These are phyloP conservation scores for Pleodorina starrii DNA, from an alignment of 139 green algal genomes.

Conservation along the genomic window DNA sequence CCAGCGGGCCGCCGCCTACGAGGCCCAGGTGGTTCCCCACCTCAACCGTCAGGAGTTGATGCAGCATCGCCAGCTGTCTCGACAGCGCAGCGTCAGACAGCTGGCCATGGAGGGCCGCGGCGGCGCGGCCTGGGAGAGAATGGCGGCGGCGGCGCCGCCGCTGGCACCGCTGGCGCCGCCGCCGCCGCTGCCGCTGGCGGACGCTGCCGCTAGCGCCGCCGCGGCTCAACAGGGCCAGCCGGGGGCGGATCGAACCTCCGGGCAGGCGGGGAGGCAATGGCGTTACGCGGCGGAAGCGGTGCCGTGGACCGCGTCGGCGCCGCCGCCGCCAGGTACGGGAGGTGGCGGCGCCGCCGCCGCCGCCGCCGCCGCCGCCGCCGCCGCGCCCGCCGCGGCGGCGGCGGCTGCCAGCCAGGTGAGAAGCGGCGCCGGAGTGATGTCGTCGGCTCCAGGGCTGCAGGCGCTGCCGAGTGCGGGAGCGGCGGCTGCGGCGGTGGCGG, in stretches of 20 bases:
- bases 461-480: too few species aligned
- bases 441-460: background rate
- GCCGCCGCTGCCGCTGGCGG: background rate
- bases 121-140: background rate
- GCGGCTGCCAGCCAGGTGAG: too few species aligned
- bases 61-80: constrained; percentile 4
- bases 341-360: background rate
- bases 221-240: background rate
- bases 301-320: background rate
- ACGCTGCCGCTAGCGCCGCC: background rate
- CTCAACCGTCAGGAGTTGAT: background rate
- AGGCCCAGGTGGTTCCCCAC: background rate
- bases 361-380: background rate
- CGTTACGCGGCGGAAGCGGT: background rate
- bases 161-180: background rate
- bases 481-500: too few species aligned
- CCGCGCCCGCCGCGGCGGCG: background rate
- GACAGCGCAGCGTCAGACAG: background rate
- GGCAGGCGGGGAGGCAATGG: background rate
- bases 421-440: too few species aligned
- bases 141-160: background rate
- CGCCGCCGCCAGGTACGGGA: background rate
- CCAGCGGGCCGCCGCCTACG: background rate
- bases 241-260: background rate
- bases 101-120: background rate